These are phyloP conservation scores for Heliamphora exappendiculata DNA, from an alignment of 148 eudicot genomes.

Conservation along the genomic window DNA sequence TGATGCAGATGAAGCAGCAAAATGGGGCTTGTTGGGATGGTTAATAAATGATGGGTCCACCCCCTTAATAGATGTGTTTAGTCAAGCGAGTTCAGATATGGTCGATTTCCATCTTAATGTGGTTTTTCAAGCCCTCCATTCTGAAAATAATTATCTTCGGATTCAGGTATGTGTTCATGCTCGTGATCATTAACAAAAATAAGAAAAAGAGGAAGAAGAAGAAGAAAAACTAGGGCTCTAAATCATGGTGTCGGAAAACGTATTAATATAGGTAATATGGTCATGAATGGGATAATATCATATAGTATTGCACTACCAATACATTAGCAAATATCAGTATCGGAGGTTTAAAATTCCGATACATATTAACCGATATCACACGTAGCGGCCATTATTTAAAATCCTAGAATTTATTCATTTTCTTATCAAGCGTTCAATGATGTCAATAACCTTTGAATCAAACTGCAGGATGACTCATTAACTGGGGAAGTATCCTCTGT, in stretches of 20 bases:
- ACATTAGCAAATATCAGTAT: no score
- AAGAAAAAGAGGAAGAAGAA: background rate
- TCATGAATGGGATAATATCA: no score
- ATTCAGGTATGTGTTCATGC: background rate
- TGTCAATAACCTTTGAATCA: background rate
- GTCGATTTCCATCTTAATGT: conserved; percentile 7
- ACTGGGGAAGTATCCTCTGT: conserved; percentile 4
- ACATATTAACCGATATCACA: no score
- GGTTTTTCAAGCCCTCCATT: conserved; percentile 12
- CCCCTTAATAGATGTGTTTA: conserved; percentile 10
- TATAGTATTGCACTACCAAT: no score
- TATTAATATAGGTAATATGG: no score
- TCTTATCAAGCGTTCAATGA: background rate
- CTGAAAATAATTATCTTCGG: background rate
- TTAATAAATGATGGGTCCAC: conserved; percentile 2
- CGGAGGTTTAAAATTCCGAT: no score
- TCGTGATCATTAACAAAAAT: background rate
- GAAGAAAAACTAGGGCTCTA: no score
- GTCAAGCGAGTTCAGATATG: conserved; percentile 4
- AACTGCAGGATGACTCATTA: conserved; percentile 10
- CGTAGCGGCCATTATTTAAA: no score
- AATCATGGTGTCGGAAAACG: no score
- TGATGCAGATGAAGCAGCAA: conserved; percentile 1
- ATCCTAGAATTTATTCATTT: background rate
- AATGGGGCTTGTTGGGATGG: conserved; percentile 9